These are phyloP conservation scores for Gossypium schwendimanii DNA, from an alignment of 441 rosid genomes.

Conservation along the genomic window DNA sequence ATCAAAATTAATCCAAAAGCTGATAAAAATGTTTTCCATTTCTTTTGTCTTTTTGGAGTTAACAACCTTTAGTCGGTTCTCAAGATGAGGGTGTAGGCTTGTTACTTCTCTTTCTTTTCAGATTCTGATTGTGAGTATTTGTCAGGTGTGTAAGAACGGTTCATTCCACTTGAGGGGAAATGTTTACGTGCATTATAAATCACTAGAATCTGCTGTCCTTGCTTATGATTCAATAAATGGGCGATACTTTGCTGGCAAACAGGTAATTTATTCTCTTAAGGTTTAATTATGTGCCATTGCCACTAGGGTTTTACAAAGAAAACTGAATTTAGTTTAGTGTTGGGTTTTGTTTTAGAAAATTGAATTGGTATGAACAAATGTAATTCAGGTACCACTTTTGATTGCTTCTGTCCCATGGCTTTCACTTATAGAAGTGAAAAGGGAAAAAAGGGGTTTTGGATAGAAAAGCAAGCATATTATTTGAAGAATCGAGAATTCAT, in stretches of 20 bases:
- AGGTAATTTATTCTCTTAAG: conserved; percentile 38
- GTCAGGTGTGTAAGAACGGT: conserved; percentile 83
- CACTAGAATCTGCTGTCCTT: conserved; percentile 66
- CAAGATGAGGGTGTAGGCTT: not conserved
- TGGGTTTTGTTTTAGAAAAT: not conserved
- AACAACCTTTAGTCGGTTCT: not conserved
- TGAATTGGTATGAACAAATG: not conserved
- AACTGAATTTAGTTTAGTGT: not conserved
- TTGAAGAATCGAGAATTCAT: not conserved
- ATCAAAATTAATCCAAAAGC: not conserved
- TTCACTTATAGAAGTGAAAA: not conserved
- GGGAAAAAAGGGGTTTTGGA: not conserved
- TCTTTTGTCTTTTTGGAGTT: not conserved
- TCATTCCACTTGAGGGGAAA: conserved; percentile 88
- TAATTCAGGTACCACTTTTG: not conserved
- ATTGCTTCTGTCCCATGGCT: not conserved
- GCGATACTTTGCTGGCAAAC: conserved; percentile 90
- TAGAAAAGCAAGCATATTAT: not conserved
- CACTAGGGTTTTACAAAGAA: not conserved
- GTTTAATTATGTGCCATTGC: not conserved
- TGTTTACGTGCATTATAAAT: conserved; percentile 76
- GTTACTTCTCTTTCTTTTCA: conserved; percentile 8
- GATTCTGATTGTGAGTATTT: conserved; percentile 13
- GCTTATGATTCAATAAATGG: conserved; percentile 64
- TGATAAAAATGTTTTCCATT: not conserved